phyloP scores from a whole-genome alignment of 192 early-diverging fungal species.

The Tieghemiomyces parasiticus region DNA sequence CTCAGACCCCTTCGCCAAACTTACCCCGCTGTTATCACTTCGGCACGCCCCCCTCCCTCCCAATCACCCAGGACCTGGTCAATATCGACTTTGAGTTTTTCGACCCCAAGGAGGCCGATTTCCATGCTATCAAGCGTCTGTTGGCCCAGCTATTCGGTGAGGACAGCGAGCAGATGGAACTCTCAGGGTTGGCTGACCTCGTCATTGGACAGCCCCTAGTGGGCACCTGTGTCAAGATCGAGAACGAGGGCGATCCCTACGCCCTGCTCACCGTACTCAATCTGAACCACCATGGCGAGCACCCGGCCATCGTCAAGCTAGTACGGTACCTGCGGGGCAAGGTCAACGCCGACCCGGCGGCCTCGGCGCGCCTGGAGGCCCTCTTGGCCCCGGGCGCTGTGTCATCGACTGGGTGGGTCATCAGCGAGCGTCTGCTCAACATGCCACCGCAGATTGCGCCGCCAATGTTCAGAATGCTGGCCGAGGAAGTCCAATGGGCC shows the following conservation, averaged over 20 bases:
- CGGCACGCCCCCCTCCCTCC: no score
- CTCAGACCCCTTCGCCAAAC: no score
- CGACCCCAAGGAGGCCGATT: constrained; percentile 76
- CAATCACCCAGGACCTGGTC: constrained; percentile 45
- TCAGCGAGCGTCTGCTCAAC: constrained; percentile 87
- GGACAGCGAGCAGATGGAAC: constrained; percentile 56
- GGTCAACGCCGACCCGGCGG: constrained; percentile 14
- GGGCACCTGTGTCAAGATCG: constrained; percentile 83
- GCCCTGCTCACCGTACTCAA: constrained; percentile 68
- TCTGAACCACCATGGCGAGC: constrained; percentile 44
- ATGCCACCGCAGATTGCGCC: constrained; percentile 89
- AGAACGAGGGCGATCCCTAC: constrained; percentile 73
- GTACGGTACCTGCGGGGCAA: constrained; percentile 55
- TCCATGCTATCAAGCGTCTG: constrained; percentile 82
- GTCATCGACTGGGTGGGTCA: constrained; percentile 42
- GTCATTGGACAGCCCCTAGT: constrained; percentile 59
- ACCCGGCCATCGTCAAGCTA: constrained; percentile 31
- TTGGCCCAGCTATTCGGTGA: constrained; percentile 61
- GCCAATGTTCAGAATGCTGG: constrained; percentile 81
- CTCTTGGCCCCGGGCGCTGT: constrained; percentile 13
- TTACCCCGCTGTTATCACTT: no score
- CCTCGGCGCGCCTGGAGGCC: constrained; percentile 8
- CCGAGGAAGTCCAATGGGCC: constrained; percentile 65
- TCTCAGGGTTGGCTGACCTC: constrained; percentile 67
- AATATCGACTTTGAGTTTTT: constrained; percentile 96